Evolutionary conservation across 208 protist genomes (phyloP), one percentile per base, ranked within the genome.

Genomic region (Acanthamoeba castellanii): DNA sequence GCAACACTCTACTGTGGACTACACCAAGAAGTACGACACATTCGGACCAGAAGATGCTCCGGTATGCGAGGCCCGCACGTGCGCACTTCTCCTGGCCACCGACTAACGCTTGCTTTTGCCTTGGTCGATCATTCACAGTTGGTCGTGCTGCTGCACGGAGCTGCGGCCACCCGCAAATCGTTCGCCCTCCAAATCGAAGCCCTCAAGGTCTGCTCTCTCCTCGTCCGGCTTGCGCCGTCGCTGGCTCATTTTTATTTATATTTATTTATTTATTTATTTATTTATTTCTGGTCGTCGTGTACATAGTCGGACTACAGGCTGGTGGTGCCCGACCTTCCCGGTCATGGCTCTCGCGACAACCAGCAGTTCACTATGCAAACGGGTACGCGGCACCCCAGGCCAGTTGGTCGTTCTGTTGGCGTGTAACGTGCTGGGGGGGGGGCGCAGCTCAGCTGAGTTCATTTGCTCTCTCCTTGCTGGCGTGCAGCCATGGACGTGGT

Each of bases 11-110:
- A 59, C 78, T 6, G n/a, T 88, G 3, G 78, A 88, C 47, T 88
- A 88, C n/a, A 45, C 78, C 30, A 88, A 20, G 25, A 64, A 64
- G 20, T 61, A 88, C 52, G 78, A 88, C 78, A 88, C 52, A 8
- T 88, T 64, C 52, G 78, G 78, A 30, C 78, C 78, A 50, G 78
- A 61, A 22, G 78, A 88, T 88, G 78, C 78, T 59, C 78, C 78
- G 42, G 78, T 88, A 84, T 25, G 45, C 16, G 32, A 37, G 5
- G n/a, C n/a, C n/a, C n/a, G n/a, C n/a, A n/a, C n/a, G n/a, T n/a
- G n/a, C n/a, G n/a, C n/a, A n/a, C n/a, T n/a, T n/a, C n/a, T n/a
- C n/a, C n/a, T n/a, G n/a, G 59, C 59, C 22, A 3, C 13, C 22
- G 11, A 6, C 25, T 37, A 14, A 13, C 9, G 42, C 9, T 81